A percentile compares a stretch with the other conserved stretches of the same genome.
Evolutionary conservation across 106 monocot species (phyloP).

Genomic region (Phalaenopsis equestris): DNA sequence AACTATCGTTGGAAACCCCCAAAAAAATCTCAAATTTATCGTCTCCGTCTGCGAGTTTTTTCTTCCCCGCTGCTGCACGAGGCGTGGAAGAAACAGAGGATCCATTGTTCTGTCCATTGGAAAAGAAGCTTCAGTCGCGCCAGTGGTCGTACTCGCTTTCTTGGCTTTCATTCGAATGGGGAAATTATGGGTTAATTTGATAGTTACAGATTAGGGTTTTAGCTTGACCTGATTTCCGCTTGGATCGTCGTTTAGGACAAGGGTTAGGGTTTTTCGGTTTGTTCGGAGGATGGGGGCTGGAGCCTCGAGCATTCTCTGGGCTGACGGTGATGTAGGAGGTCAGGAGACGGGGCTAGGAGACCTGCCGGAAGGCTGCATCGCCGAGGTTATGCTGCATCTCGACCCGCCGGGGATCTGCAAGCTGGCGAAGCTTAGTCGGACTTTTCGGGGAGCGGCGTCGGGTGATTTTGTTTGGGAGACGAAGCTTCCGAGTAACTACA

Average conservation of each 20-base stretch:
- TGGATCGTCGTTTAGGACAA: background rate
- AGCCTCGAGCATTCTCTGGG: slow-evolving; percentile 29
- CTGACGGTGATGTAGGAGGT: slow-evolving; percentile 15
- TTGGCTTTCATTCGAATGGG: background rate
- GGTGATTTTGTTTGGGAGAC: slow-evolving; percentile 65
- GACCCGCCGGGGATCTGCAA: slow-evolving; percentile 78
- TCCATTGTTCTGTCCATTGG: background rate
- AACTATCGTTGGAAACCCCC: background rate
- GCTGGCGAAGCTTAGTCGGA: slow-evolving; percentile 42
- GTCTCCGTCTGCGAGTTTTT: too few relatives aligned
- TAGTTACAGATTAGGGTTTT: background rate
- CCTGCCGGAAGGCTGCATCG: slow-evolving; percentile 78
- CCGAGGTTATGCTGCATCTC: slow-evolving; percentile 58
- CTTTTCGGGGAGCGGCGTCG: slow-evolving; percentile 55
- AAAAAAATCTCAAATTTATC: background rate
- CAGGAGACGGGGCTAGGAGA: slow-evolving; percentile 40
- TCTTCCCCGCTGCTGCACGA: too few relatives aligned
- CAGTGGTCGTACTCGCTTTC: background rate
- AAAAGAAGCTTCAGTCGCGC: background rate
- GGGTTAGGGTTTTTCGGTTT: background rate
- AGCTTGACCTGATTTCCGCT: background rate
- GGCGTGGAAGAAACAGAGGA: background rate
- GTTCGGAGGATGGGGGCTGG: slow-evolving; percentile 42
- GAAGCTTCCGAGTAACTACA: slow-evolving; percentile 71
- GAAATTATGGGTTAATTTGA: background rate